These are phyloP conservation scores for Paramecium biaurelia DNA, from an alignment of 73 alveolate species.

Conservation along the genomic window DNA sequence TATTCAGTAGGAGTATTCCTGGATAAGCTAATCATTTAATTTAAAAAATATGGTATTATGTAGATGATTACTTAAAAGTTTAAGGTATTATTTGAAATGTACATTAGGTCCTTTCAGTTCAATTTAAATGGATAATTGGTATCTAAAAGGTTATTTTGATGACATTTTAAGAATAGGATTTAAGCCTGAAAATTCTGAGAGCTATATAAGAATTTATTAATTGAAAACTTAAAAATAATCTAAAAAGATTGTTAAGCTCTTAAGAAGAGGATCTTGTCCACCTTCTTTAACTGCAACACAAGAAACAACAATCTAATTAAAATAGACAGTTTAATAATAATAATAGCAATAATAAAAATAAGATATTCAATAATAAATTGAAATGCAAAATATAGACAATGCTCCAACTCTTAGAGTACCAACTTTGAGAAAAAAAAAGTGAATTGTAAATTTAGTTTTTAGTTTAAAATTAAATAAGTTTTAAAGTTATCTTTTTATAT, in stretches of 20 bases:
- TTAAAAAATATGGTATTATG: slow-evolving; percentile 16
- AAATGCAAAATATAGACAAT: not conserved
- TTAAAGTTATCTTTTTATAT: not conserved
- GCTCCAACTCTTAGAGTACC: not conserved
- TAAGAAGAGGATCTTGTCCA: slow-evolving; percentile 4
- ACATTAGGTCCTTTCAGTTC: slow-evolving; percentile 8
- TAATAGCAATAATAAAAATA: not conserved
- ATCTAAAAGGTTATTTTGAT: slow-evolving; percentile 40
- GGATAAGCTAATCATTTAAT: slow-evolving; percentile 12
- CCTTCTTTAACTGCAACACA: not conserved
- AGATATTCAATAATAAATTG: not conserved
- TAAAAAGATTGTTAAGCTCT: not conserved
- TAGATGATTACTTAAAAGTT: slow-evolving; percentile 20
- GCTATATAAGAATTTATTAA: not conserved
- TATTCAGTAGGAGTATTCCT: not conserved
- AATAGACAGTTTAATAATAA: not conserved
- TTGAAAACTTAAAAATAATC: not conserved
- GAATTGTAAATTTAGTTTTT: not conserved
- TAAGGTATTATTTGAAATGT: not conserved
- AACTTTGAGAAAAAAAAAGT: not conserved
- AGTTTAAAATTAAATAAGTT: not conserved
- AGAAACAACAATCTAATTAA: not conserved
- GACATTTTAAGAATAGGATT: slow-evolving; percentile 8
- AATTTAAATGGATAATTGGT: slow-evolving; percentile 43
- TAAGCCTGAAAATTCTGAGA: not conserved